Evolutionary conservation across 2,329 filamentous ascomycete species (phyloP), one percentile per base, ranked within the genome.

Genomic region (Colletotrichum tamarilloi): DNA sequence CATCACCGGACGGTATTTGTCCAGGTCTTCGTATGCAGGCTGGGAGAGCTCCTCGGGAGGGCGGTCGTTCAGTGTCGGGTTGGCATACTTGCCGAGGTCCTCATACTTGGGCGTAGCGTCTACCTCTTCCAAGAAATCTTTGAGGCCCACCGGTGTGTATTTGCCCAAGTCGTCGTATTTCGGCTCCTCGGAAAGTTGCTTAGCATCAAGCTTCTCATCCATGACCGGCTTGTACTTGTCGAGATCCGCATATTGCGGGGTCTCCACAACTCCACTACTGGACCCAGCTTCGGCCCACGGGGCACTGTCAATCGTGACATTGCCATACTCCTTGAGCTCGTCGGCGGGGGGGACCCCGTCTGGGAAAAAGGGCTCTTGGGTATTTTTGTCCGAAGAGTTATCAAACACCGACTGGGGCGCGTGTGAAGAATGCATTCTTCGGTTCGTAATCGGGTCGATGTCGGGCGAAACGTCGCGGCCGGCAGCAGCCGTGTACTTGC

Each of bases 361-460:
- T 19, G 79, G 81, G 67, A 82, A 78, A 19, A 81, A 72, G 4
- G 80, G 80, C 7, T 72, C 62, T 8, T 75, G 72, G 30, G 73
- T 68, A 5, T 71, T 67, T 19, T 62, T 42, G 7, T 65, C 30
- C 14, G 68, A 58, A 4, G 62, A 58, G 22, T 49, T 71, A 19
- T 71, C 67, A 5, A 78, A 76, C 0, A 46, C 6, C 14, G 66
- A 65, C 12, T 73, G 69, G n/a, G 74, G 68, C 1, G 75, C 75
- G 66, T 73, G 76, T 26, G 75, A 63, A 1, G 76, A 74, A 22
- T 72, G 72, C 4, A 89, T 83, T 73, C 85, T 89, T 42, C 88
- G 85, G 74, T 91, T 91, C 19, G 89, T 90, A 72, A 91, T 90
- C 3, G 89, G 89, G 69, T 91, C 89, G 56, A 91, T 90, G 24